These are phyloP conservation scores for Cyamopsis tetragonoloba DNA, from an alignment of 306 rosid genomes.

Conservation along the genomic window DNA sequence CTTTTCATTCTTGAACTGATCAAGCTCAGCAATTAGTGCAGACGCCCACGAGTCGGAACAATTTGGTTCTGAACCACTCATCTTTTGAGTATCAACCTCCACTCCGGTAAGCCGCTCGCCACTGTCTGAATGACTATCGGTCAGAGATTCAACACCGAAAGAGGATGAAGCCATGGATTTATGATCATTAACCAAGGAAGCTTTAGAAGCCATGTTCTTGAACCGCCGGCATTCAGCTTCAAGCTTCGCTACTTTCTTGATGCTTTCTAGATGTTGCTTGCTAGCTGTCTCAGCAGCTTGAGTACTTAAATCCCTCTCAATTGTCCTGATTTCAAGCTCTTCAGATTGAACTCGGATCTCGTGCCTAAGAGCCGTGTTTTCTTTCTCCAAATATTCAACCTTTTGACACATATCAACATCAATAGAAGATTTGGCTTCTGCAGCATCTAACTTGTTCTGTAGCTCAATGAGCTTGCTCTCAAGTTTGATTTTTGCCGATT, in stretches of 20 bases:
- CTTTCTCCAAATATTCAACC: slow-evolving; percentile 63
- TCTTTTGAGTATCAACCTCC: slow-evolving; percentile 46
- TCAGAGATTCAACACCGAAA: slow-evolving; percentile 61
- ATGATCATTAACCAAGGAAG: slow-evolving; percentile 45
- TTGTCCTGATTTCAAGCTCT: slow-evolving; percentile 72
- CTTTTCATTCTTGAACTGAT: slow-evolving; percentile 77
- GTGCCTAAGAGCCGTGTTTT: slow-evolving; percentile 64
- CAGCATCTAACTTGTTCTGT: slow-evolving; percentile 49
- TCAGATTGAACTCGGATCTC: slow-evolving; percentile 61
- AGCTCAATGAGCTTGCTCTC: slow-evolving; percentile 65
- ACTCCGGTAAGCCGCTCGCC: slow-evolving; percentile 49
- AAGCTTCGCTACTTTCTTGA: slow-evolving; percentile 83
- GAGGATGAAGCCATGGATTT: slow-evolving; percentile 63
- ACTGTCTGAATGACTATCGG: slow-evolving; percentile 72
- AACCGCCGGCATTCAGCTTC: slow-evolving; percentile 90
- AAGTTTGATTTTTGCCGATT: slow-evolving; percentile 62
- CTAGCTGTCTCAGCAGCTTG: slow-evolving; percentile 93
- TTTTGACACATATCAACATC: slow-evolving; percentile 49
- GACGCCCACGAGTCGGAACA: slow-evolving; percentile 80
- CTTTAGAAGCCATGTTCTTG: slow-evolving; percentile 43
- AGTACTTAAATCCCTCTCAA: slow-evolving; percentile 92
- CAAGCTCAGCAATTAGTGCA: slow-evolving; percentile 71
- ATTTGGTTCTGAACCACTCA: slow-evolving; percentile 44
- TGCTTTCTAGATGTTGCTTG: slow-evolving; percentile 89
- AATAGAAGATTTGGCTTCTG: slow-evolving; percentile 37